Percentiles rank a stretch among this genome's conserved stretches.
Conservation (phyloP, 306 rosid genomes). For the Senna tora region DNA sequence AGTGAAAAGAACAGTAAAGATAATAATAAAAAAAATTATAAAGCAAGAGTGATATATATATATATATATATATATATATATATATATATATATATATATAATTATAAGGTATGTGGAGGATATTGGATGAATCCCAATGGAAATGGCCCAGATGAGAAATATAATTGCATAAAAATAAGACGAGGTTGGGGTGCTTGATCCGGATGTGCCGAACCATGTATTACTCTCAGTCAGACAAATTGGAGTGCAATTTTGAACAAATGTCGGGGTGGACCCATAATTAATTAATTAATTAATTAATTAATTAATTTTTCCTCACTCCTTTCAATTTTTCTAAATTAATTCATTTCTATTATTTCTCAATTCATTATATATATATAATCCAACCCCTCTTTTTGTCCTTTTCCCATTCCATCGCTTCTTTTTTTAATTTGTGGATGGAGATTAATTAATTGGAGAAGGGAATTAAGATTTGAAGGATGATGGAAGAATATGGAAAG, state of each 20-base stretch:
- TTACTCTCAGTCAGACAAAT: not conserved
- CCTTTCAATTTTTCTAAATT: not conserved
- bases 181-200: not conserved
- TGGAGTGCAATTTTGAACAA: not conserved
- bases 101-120: too few species aligned
- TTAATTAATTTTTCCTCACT: too few species aligned
- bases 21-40: too few species aligned
- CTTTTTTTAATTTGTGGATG: not conserved
- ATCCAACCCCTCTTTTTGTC: not conserved
- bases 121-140: too few species aligned
- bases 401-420: too few species aligned
- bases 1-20: not conserved
- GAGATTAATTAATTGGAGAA: too few species aligned
- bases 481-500: too few species aligned
- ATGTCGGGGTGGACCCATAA: conserved; percentile 9
- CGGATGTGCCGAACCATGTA: conserved; percentile 6
- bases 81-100: not conserved
- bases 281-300: too few species aligned
- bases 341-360: not conserved
- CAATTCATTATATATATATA: not conserved
- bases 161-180: not conserved
- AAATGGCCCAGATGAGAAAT: not conserved
- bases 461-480: not conserved
- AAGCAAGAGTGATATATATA: not conserved
- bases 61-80: not conserved